These are phyloP conservation scores for Sporothrix globosa DNA, from an alignment of 2,329 filamentous ascomycete genomes.

Conservation along the genomic window DNA sequence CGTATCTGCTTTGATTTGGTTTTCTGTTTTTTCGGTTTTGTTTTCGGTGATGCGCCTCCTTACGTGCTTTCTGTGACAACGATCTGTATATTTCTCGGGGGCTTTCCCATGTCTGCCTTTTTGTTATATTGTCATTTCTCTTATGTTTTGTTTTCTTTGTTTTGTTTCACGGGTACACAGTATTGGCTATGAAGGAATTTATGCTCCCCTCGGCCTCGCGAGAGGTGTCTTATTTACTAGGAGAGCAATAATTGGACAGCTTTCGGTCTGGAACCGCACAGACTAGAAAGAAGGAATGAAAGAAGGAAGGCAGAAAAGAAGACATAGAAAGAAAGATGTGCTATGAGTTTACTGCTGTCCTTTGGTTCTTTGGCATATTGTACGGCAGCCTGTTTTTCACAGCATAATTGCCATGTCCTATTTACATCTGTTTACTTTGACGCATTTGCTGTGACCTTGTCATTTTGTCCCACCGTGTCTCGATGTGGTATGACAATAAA, in stretches of 20 bases:
- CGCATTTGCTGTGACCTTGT: not conserved
- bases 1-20: not conserved
- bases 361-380: not conserved
- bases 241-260: constrained; percentile 5
- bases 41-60: not conserved
- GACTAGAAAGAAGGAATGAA: not conserved
- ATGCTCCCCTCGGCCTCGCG: constrained; percentile 18
- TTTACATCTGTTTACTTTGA: not conserved
- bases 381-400: not conserved
- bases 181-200: constrained; percentile 16
- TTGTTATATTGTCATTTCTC: not conserved
- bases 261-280: not conserved
- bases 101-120: constrained; percentile 4
- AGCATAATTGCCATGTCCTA: not conserved
- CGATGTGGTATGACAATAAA: not conserved
- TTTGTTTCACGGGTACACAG: not conserved
- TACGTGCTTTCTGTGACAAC: constrained; percentile 15
- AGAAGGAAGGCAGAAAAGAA: constrained; percentile 5
- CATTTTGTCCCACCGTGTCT: too few relatives aligned
- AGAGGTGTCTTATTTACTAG: constrained; percentile 6
- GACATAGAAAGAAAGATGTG: constrained; percentile 6
- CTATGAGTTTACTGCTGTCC: not conserved
- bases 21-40: not conserved
- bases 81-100: constrained; percentile 15
- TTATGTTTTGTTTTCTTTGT: not conserved